Evolutionary conservation across 805 yeast genomes (phyloP).

Genomic region (Myxozyma melibiosi): DNA sequence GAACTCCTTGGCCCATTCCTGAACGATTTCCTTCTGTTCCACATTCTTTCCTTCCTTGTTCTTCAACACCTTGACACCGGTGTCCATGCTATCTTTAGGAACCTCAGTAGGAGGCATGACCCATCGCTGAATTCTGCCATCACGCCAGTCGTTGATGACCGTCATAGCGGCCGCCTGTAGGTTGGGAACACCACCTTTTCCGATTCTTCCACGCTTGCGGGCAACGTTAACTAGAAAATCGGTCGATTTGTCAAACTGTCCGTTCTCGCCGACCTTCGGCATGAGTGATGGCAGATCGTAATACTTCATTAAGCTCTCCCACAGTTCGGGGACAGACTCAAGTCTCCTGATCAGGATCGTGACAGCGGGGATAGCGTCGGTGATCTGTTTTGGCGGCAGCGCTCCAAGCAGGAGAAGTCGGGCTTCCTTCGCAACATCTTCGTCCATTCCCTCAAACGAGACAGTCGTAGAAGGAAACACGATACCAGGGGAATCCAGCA

Average conservation of each 20-base stretch:
- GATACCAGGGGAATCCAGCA: slow-evolving; percentile 95
- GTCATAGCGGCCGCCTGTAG: slow-evolving; percentile 79
- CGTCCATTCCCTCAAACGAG: slow-evolving; percentile 37
- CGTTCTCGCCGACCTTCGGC: slow-evolving; percentile 45
- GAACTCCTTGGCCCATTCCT: slow-evolving; percentile 90
- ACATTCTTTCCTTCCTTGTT: slow-evolving; percentile 49
- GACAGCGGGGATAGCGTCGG: slow-evolving; percentile 83
- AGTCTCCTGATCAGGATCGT: slow-evolving; percentile 74
- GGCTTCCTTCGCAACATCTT: slow-evolving; percentile 65
- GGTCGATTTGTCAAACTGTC: slow-evolving; percentile 76
- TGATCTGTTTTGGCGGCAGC: slow-evolving; percentile 79
- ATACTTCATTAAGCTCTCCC: slow-evolving; percentile 64
- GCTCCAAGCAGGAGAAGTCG: slow-evolving; percentile 86
- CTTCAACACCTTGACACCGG: slow-evolving; percentile 47
- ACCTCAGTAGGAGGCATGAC: slow-evolving; percentile 52
- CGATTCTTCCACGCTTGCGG: slow-evolving; percentile 86
- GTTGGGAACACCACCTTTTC: slow-evolving; percentile 92
- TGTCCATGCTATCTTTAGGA: slow-evolving; percentile 36
- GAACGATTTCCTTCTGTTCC: slow-evolving; percentile 78
- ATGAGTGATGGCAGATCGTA: slow-evolving; percentile 84
- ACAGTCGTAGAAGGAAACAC: slow-evolving; percentile 68
- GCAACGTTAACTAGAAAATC: slow-evolving; percentile 91
- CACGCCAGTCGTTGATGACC: slow-evolving; percentile 94
- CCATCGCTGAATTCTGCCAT: slow-evolving; percentile 93
- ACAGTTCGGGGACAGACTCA: slow-evolving; percentile 67